A percentile compares a stretch with the other conserved stretches of the same genome.
phyloP scores from a whole-genome alignment of 2,329 filamentous ascomycete genomes.

The Verticillium zaregamsianum region DNA sequence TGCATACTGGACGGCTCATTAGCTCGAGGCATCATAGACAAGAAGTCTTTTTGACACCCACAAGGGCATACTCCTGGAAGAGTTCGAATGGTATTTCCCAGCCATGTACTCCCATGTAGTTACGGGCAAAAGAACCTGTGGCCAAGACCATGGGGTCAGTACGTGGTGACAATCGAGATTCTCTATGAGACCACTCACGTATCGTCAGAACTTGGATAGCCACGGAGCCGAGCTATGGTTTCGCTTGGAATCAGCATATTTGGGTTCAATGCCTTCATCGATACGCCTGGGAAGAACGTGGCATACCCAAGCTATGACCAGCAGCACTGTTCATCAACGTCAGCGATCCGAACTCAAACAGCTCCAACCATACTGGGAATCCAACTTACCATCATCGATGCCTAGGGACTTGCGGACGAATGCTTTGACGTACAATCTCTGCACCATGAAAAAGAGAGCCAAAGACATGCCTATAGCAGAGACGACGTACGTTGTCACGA shows the following conservation, averaged over 20 bases:
- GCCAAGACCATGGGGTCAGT: neutral
- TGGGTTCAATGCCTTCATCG: no score
- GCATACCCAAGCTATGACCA: slow-evolving; percentile 3
- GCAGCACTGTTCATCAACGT: neutral
- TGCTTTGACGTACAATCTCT: slow-evolving; percentile 22
- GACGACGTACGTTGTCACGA: slow-evolving; percentile 16
- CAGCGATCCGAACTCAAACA: neutral
- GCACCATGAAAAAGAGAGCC: slow-evolving; percentile 16
- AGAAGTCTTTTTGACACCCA: neutral
- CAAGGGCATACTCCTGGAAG: slow-evolving; percentile 7
- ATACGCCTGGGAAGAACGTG: no score
- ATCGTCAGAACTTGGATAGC: slow-evolving; percentile 9
- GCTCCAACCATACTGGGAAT: no score
- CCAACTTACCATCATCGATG: slow-evolving; percentile 20
- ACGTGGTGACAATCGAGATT: no score
- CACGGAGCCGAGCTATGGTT: slow-evolving; percentile 2
- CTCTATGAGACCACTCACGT: neutral
- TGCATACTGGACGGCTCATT: neutral
- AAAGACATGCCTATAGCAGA: slow-evolving; percentile 17
- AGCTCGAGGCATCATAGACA: neutral
- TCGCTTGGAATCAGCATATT: no score
- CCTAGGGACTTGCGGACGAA: slow-evolving; percentile 17
- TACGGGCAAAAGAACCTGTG: neutral
- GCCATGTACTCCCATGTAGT: slow-evolving; percentile 6
- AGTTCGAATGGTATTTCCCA: slow-evolving; percentile 10